Conservation (phyloP, 495 filamentous ascomycete genomes). For the Lepraria neglecta region DNA sequence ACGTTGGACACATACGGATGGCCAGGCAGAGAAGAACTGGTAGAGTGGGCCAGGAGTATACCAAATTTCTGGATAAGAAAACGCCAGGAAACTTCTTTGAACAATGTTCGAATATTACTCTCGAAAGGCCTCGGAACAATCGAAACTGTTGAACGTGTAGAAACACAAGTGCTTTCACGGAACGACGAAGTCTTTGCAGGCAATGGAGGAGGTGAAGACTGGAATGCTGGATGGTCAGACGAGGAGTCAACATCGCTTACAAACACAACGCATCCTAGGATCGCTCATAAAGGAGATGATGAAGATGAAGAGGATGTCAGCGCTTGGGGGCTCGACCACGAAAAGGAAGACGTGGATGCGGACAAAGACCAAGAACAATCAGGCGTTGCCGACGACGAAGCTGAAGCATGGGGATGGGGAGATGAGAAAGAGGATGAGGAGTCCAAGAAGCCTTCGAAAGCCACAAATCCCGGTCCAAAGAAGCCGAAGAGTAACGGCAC, state of each 20-base stretch:
- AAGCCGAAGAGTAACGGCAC: slow-evolving; percentile 21
- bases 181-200: slow-evolving; percentile 58
- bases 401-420: slow-evolving; percentile 63
- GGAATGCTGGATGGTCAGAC: slow-evolving; percentile 71
- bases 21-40: slow-evolving; percentile 61
- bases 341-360: slow-evolving; percentile 32
- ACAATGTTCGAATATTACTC: slow-evolving; percentile 63
- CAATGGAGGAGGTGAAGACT: slow-evolving; percentile 56
- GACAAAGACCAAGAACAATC: slow-evolving; percentile 15
- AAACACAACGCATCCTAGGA: slow-evolving; percentile 24
- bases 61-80: slow-evolving; percentile 82
- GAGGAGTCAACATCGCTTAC: slow-evolving; percentile 34
- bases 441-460: slow-evolving; percentile 17
- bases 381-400: slow-evolving; percentile 41
- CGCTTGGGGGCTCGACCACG: slow-evolving; percentile 59
- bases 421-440: slow-evolving; percentile 48
- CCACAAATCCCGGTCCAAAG: slow-evolving; percentile 15
- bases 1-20: slow-evolving; percentile 57
- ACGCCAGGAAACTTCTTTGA: slow-evolving; percentile 68
- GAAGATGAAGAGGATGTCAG: slow-evolving; percentile 59
- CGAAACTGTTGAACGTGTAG: slow-evolving; percentile 69
- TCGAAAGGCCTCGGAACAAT: slow-evolving; percentile 55
- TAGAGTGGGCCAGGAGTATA: slow-evolving; percentile 73
- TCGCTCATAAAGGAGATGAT: slow-evolving; percentile 10
- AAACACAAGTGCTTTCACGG: slow-evolving; percentile 69